Evolutionary conservation across 306 rosid species (phyloP), one percentile per base, ranked within the genome.

Genomic region (Vigna nakashimae): DNA sequence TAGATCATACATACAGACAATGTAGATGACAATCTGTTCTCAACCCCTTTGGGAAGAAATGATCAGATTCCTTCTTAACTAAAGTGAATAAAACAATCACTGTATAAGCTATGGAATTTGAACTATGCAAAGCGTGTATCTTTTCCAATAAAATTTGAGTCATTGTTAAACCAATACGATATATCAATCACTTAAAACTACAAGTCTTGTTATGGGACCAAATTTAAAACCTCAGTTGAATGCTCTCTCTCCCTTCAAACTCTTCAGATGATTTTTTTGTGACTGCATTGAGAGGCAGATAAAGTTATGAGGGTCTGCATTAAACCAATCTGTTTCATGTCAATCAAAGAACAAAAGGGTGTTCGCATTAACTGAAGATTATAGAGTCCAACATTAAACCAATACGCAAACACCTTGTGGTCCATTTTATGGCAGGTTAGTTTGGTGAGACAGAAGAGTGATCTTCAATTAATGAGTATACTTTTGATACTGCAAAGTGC

Each of bases 341-440:
- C 66, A 63, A 60, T 78, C 49, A 74, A 59, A 59, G 69, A 73
- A 67, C 22, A 72, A 73, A 40, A 52, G 7, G 15, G 30, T 42
- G 57, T 67, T 77, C 51, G 52, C 80, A 76, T 60, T 79, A 64
- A 78, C 34, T 65, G 51, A 71, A 77, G 70, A 66, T 75, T 15
- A 74, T 49, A 48, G 68, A 48, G 68, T 38, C 12, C 83, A 77
- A 45, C 72, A 73, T 68, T 38, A 78, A 78, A 81, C 67, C 71
- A 62, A 22, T 24, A 58, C 3, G 70, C 73, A 77, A 60, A 65
- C 74, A 14, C 58, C 40, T 74, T 64, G 83, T 69, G 79, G 86
- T 77, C 83, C 88, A 67, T 50, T 53, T 32, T n/a, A 59, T 51
- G 34, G 68, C 63, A 74, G 75, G 75, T 50, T 69, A 73, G 10